Base-by-base conservation (phyloP, 2,329 filamentous ascomycete genomes). In the Sarocladium brachiariae region DNA sequence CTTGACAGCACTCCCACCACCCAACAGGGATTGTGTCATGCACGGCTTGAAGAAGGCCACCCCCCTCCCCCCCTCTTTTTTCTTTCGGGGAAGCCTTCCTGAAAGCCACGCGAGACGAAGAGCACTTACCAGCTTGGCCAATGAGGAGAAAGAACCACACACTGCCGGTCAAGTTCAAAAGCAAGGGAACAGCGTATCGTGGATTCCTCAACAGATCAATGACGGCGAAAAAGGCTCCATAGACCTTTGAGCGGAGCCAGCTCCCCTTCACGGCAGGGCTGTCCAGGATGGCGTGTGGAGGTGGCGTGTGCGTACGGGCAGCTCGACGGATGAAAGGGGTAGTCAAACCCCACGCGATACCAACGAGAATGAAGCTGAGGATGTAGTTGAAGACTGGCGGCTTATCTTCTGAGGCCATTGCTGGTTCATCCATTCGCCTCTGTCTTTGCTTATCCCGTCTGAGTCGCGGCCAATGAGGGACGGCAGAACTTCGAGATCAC, bases 111-210 rank as follows among this genome's bases (percentile, higher is more conserved):
- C n/a, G 7, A 18, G 18, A 43, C 31, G 21, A 50, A 50, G 19
- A 49, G 33, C 23, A 77, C 86, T 59, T 69, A 95, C 90, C 90
- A 60, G 91, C 91, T 66, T 93, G 82, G 6, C 92, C 92, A 69
- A 97, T 92, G 56, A 97, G 73, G 58, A 97, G 69, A 60, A 97
- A 97, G 70, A 97, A 97, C 92, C 92, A 97, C 51, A 96, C 78
- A 63, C 89, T 95, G 25, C 92, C 92, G 2, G 92, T 96, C 50
- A 97, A 70, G 65, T 97, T 97, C 52, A 96, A 69, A 49, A 96
- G 70, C 58, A 97, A 69, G 18, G 92, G 92, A 23, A 95, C 70
- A 5, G 89, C 87, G 68, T 97, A 97, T 16, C 81, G 78, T 31
- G 91, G 91, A 58, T 90, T 90, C 52, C 78, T 75, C 49, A 97